Evolutionary conservation across 2,329 filamentous ascomycete species (phyloP).

Genomic region (Claviceps pazoutovae): DNA sequence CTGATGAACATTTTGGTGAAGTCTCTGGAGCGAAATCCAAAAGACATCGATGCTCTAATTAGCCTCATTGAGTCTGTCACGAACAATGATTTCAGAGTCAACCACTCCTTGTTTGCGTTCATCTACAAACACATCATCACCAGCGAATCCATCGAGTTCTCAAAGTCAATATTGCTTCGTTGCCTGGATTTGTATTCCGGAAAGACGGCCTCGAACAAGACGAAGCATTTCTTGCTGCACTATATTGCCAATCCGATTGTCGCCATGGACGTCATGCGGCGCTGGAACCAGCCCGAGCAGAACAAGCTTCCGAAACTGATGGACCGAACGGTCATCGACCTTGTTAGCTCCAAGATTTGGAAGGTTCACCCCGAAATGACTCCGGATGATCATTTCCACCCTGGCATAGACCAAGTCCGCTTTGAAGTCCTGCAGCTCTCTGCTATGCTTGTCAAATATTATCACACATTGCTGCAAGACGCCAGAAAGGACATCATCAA

Average conservation of each 20-base stretch:
- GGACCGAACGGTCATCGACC: conserved; percentile 76
- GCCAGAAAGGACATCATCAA: conserved; percentile 96
- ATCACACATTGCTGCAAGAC: conserved; percentile 76
- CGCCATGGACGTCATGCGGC: conserved; percentile 86
- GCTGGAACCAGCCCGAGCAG: conserved; percentile 49
- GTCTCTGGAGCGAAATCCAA: conserved; percentile 59
- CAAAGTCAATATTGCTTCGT: conserved; percentile 66
- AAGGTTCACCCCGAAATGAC: conserved; percentile 72
- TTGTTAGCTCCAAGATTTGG: conserved; percentile 88
- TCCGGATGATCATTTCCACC: conserved; percentile 68
- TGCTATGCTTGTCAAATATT: conserved; percentile 89
- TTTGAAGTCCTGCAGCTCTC: conserved; percentile 95
- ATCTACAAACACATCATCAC: conserved; percentile 77
- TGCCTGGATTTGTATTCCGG: conserved; percentile 80
- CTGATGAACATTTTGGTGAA: conserved; percentile 74
- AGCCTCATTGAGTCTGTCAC: conserved; percentile 74
- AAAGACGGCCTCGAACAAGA: conserved; percentile 67
- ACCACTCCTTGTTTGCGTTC: conserved; percentile 63
- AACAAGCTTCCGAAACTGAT: conserved; percentile 56
- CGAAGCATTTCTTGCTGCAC: conserved; percentile 84
- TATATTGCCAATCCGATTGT: conserved; percentile 92
- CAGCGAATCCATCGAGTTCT: conserved; percentile 73
- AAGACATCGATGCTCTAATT: conserved; percentile 73
- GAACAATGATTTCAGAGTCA: conserved; percentile 64
- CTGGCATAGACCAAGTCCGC: conserved; percentile 84